Percentiles rank a stretch among this genome's conserved stretches.
Evolutionary conservation across 345 rosid genomes (phyloP).

Genomic region (Isatis tinctoria): DNA sequence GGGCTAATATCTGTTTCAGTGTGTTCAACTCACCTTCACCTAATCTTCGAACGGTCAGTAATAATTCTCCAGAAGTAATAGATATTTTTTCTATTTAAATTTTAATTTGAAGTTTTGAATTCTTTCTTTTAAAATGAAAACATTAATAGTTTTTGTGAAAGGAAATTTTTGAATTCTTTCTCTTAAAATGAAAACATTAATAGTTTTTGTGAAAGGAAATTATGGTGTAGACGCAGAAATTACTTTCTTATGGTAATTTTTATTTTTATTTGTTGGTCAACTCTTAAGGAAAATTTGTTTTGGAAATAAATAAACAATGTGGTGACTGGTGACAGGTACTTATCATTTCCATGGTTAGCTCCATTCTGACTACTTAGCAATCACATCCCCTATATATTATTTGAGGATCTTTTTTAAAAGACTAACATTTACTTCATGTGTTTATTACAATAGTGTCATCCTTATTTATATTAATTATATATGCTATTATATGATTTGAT

Average conservation of each 20-base stretch:
- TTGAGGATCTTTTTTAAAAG: no score
- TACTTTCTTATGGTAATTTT: neutral
- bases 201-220: neutral
- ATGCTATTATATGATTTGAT: no score
- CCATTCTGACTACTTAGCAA: neutral
- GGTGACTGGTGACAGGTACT: neutral
- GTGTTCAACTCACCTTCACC: neutral
- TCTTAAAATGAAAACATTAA: neutral
- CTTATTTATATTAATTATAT: no score
- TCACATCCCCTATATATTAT: no score
- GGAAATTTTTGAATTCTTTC: neutral
- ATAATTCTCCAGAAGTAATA: neutral
- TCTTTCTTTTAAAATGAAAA: neutral
- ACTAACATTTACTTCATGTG: no score
- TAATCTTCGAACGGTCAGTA: neutral
- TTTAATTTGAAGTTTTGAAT: neutral
- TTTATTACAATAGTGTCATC: no score
- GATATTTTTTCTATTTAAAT: neutral
- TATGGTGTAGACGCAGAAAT: neutral
- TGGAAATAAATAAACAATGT: neutral
- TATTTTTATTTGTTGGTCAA: neutral
- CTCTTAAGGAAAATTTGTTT: neutral
- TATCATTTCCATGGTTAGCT: neutral
- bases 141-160: neutral
- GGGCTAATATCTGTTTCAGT: neutral